phyloP scores from a whole-genome alignment of 148 eudicot genomes.

The Fagopyrum esculentum region DNA sequence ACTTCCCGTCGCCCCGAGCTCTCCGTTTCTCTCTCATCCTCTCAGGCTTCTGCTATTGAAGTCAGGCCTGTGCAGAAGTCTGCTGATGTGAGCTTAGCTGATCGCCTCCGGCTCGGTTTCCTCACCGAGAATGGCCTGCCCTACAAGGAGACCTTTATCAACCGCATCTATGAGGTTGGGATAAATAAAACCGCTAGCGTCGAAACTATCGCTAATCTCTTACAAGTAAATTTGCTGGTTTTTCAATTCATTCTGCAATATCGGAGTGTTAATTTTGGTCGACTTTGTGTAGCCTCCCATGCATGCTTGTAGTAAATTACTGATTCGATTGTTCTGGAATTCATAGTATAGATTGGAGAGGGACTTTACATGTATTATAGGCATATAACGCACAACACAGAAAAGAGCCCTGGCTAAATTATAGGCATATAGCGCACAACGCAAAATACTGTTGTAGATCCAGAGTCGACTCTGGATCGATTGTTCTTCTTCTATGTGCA shows the following conservation, averaged over 20 bases:
- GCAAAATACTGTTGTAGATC: no score
- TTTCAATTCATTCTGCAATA: not conserved
- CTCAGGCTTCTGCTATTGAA: slow-evolving; percentile 5
- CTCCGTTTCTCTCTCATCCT: not conserved
- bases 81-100: slow-evolving; percentile 26
- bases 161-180: slow-evolving; percentile 88
- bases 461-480: no score
- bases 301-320: not conserved
- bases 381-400: no score
- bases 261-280: slow-evolving; percentile 1
- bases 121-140: slow-evolving; percentile 72
- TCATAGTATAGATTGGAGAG: not conserved
- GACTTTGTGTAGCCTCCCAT: not conserved
- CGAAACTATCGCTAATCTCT: slow-evolving; percentile 85
- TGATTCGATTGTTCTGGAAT: not conserved
- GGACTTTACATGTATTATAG: not conserved
- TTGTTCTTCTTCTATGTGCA: not conserved
- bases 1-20: slow-evolving; percentile 5
- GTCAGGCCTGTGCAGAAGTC: not conserved
- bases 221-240: slow-evolving; percentile 38
- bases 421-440: no score
- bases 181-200: slow-evolving; percentile 92
- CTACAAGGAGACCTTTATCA: slow-evolving; percentile 79
- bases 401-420: no score
- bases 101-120: slow-evolving; percentile 59